These are phyloP conservation scores for Chrysoporthe puriensis DNA, from an alignment of 2,329 filamentous ascomycete genomes.

Conservation along the genomic window DNA sequence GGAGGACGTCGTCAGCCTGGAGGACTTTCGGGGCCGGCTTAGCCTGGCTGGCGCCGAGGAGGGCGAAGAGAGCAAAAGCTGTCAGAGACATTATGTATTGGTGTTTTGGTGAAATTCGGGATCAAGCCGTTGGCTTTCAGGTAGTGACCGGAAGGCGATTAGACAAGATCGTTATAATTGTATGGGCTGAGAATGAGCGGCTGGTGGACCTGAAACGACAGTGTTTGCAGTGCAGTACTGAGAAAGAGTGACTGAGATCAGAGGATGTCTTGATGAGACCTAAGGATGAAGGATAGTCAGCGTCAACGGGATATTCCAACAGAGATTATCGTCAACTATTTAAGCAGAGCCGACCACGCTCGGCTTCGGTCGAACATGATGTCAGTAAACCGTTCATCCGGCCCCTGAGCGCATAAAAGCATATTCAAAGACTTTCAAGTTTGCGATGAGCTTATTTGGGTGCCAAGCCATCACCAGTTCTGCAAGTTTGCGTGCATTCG, in stretches of 20 bases:
- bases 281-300: background rate
- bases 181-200: background rate
- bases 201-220: background rate
- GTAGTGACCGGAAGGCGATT: too few relatives aligned
- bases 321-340: background rate
- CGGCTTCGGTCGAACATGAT: background rate
- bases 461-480: background rate
- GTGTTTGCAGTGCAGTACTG: background rate
- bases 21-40: slow-evolving; percentile 16
- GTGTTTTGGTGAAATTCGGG: background rate
- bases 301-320: background rate
- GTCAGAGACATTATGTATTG: slow-evolving; percentile 12
- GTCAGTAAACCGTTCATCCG: background rate
- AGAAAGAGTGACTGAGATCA: background rate
- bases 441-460: background rate
- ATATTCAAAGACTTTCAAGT: background rate
- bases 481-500: background rate
- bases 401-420: background rate
- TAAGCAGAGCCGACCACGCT: background rate
- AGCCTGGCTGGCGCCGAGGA: slow-evolving; percentile 23
- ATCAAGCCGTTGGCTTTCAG: too few relatives aligned
- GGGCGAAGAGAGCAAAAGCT: slow-evolving; percentile 9
- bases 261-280: background rate
- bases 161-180: background rate
- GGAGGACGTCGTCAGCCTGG: slow-evolving; percentile 33